Percentiles rank a stretch among this genome's conserved stretches.
phyloP scores from a whole-genome alignment of 768 basidiomycete genomes.

The Suillus spraguei region DNA sequence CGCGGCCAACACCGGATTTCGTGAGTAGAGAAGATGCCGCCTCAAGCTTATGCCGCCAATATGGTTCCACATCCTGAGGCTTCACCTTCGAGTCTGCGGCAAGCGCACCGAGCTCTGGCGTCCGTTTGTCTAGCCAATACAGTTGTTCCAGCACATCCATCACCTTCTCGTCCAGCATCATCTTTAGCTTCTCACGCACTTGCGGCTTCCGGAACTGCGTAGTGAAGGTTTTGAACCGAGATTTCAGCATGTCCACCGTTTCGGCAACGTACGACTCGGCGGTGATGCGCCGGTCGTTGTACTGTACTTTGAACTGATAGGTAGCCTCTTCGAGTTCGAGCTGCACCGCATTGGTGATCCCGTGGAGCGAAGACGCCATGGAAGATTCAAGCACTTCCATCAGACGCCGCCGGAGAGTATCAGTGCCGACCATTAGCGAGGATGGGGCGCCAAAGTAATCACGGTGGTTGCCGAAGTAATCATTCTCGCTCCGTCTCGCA shows the following conservation, averaged over 20 bases:
- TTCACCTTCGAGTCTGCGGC: constrained; percentile 71
- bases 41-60: constrained; percentile 96
- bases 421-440: constrained; percentile 87
- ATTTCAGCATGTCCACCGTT: constrained; percentile 91
- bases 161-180: constrained; percentile 93
- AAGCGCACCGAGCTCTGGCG: constrained; percentile 71
- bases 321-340: constrained; percentile 95
- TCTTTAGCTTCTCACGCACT: constrained; percentile 68
- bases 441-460: constrained; percentile 63
- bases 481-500: constrained; percentile 58
- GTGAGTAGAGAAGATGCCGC: constrained; percentile 92
- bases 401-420: constrained; percentile 83
- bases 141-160: constrained; percentile 97
- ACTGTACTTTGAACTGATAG: constrained; percentile 99
- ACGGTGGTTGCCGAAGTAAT: constrained; percentile 66
- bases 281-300: constrained; percentile 93
- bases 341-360: constrained; percentile 94
- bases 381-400: constrained; percentile 98
- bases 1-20: constrained; percentile 94
- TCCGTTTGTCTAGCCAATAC: constrained; percentile 94
- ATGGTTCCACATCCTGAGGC: constrained; percentile 78
- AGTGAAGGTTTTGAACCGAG: constrained; percentile 84
- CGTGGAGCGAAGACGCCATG: constrained; percentile 94
- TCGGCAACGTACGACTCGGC: constrained; percentile 98
- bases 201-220: constrained; percentile 86